Evolutionary conservation across 148 eudicot genomes (phyloP).

Genomic region (Oxyria digyna): DNA sequence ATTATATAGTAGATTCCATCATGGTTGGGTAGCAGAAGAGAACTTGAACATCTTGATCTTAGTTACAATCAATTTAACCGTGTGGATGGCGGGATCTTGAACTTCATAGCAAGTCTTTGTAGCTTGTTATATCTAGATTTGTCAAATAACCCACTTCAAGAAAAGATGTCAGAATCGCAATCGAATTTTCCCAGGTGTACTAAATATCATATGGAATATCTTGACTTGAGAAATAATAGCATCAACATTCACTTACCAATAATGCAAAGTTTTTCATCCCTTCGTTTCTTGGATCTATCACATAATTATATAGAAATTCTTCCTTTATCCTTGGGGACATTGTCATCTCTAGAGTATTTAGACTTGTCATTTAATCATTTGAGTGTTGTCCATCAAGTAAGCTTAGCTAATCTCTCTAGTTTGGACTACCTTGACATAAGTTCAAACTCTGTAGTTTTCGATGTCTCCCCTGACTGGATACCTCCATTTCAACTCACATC

Average conservation of each 20-base stretch:
- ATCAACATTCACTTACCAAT: not conserved
- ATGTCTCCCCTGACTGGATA: constrained; percentile 14
- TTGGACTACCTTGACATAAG: not conserved
- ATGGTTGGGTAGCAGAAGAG: not conserved
- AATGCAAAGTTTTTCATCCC: not conserved
- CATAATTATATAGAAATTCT: not conserved
- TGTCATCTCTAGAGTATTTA: not conserved
- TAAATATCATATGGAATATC: not conserved
- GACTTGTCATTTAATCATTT: not conserved
- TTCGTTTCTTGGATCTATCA: not conserved
- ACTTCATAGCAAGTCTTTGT: not conserved
- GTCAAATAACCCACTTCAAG: not conserved
- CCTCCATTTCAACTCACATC: constrained; percentile 3
- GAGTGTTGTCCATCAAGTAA: constrained; percentile 5
- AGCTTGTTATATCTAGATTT: not conserved
- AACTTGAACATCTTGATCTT: not conserved
- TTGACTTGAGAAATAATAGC: not conserved
- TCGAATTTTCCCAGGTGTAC: not conserved
- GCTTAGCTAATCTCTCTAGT: no score
- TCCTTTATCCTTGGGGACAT: not conserved
- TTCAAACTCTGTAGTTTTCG: not conserved
- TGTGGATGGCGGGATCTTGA: not conserved
- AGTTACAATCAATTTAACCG: constrained; percentile 5
- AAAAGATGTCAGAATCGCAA: not conserved
- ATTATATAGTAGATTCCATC: no score